These are phyloP conservation scores for Kalmusia sp. DNA, from an alignment of 2,329 filamentous ascomycete species.

Conservation along the genomic window DNA sequence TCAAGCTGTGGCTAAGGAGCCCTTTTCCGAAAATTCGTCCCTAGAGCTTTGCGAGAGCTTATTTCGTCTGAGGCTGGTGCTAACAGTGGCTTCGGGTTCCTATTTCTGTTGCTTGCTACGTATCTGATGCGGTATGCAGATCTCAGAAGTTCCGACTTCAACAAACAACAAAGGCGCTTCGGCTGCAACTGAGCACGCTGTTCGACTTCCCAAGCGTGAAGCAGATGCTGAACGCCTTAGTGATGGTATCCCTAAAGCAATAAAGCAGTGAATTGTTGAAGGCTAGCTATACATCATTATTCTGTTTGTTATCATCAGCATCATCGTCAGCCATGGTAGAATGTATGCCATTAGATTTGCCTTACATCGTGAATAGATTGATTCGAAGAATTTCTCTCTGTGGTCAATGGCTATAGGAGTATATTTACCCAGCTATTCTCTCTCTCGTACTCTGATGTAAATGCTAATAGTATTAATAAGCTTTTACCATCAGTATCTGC, in stretches of 20 bases:
- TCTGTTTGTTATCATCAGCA: constrained; percentile 61
- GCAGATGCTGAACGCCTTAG: constrained; percentile 59
- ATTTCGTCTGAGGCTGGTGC: constrained; percentile 68
- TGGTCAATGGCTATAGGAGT: constrained; percentile 55
- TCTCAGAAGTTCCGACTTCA: constrained; percentile 29
- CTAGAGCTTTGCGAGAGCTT: constrained; percentile 64
- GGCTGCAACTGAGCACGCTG: constrained; percentile 1
- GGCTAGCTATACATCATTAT: constrained; percentile 67
- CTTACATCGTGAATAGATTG: constrained; percentile 57
- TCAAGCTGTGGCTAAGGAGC: constrained; percentile 68
- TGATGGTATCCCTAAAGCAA: constrained; percentile 58
- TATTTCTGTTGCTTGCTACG: constrained; percentile 63
- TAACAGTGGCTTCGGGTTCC: constrained; percentile 69
- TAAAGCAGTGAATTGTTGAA: constrained; percentile 66
- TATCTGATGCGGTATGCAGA: constrained; percentile 64
- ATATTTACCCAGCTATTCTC: constrained; percentile 42
- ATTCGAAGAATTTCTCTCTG: constrained; percentile 61
- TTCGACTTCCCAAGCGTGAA: constrained; percentile 20
- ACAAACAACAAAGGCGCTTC: constrained; percentile 23
- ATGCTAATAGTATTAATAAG: constrained; percentile 32
- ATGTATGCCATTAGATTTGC: constrained; percentile 55
- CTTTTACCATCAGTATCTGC: constrained; percentile 65
- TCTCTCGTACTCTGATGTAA: no score
- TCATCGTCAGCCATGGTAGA: constrained; percentile 57
- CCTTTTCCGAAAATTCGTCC: constrained; percentile 69